These are phyloP conservation scores for Thelephora terrestris DNA, from an alignment of 1,284 basidiomycete species.

Conservation along the genomic window DNA sequence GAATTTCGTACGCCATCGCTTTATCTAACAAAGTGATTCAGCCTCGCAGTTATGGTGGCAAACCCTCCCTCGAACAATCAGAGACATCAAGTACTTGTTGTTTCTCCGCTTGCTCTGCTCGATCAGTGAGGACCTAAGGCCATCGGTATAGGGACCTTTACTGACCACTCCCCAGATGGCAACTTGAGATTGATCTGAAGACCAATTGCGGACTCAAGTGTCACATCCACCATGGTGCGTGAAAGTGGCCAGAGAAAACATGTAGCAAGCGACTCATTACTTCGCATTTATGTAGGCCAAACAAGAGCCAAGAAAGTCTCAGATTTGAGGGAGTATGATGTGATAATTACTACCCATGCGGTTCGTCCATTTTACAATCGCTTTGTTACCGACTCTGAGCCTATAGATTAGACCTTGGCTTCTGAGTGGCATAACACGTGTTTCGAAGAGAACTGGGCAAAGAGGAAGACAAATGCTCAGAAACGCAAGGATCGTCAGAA, in stretches of 20 bases:
- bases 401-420: constrained; percentile 35
- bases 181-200: constrained; percentile 46
- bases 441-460: constrained; percentile 30
- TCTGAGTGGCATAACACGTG: constrained; percentile 48
- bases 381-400: background rate
- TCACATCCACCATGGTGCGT: constrained; percentile 46
- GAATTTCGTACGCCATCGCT: background rate
- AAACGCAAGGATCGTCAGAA: constrained; percentile 23
- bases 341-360: constrained; percentile 47
- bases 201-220: constrained; percentile 34
- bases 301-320: constrained; percentile 31
- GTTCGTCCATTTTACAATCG: constrained; percentile 20
- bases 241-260: too few relatives aligned
- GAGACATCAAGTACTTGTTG: constrained; percentile 43
- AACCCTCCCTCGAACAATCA: constrained; percentile 33
- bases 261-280: background rate
- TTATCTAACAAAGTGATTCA: constrained; percentile 9
- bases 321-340: constrained; percentile 39
- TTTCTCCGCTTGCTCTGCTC: constrained; percentile 45
- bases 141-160: background rate
- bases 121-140: constrained; percentile 23
- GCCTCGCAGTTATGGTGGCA: constrained; percentile 37
- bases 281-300: constrained; percentile 21
- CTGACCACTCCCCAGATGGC: constrained; percentile 26
- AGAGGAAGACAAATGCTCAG: constrained; percentile 28